Evolutionary conservation across 768 basidiomycete genomes (phyloP).

Genomic region (Mycena venus): DNA sequence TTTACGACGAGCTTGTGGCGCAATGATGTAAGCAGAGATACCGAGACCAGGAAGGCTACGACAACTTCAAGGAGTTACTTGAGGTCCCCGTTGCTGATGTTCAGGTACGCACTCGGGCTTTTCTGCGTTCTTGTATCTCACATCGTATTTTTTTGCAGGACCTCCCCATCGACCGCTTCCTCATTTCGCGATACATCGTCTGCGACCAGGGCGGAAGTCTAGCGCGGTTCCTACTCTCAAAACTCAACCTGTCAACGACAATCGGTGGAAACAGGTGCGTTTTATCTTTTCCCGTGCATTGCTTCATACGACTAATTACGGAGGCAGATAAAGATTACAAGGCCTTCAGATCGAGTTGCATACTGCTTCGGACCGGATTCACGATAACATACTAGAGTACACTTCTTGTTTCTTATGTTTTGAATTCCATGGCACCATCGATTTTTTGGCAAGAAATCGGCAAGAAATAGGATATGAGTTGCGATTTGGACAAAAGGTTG

Average conservation of each 20-base stretch:
- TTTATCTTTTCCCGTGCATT: no score
- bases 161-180: constrained; percentile 93
- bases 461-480: no score
- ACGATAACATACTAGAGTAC: no score
- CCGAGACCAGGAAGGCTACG: constrained; percentile 98
- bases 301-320: no score
- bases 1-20: constrained; percentile 97
- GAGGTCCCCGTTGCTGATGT: constrained; percentile 91
- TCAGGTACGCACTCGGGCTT: constrained; percentile 67
- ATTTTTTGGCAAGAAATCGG: no score
- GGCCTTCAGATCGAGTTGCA: no score
- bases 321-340: no score
- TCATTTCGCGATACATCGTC: constrained; percentile 97
- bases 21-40: constrained; percentile 99
- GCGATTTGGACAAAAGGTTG: no score
- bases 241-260: constrained; percentile 98
- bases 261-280: no score
- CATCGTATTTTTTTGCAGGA: constrained; percentile 64
- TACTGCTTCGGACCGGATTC: no score
- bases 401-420: no score
- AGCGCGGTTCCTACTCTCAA: constrained; percentile 96
- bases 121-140: background rate
- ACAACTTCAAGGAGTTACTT: constrained; percentile 96
- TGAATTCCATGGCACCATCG: no score
- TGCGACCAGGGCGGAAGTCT: constrained; percentile 98